Percentiles rank a stretch among this genome's conserved stretches.
Conservation (phyloP, 2,329 filamentous ascomycete species). For the Teratosphaeria viscida region DNA sequence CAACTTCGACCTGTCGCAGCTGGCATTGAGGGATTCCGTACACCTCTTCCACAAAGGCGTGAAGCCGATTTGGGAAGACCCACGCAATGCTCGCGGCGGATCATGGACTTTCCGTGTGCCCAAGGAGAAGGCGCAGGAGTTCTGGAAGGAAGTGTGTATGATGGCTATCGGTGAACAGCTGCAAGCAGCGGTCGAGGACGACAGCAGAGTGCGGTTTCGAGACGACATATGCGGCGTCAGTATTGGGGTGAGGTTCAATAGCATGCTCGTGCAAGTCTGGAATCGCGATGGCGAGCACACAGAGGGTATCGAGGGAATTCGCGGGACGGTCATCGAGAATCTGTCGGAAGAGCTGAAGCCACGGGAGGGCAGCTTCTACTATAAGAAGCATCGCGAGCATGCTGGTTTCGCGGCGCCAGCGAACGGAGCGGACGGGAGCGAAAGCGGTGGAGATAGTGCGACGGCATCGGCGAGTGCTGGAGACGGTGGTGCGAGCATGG, state of each 20-base stretch:
- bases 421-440: neutral
- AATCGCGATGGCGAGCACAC: conserved; percentile 78
- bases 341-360: conserved; percentile 64
- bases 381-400: conserved; percentile 83
- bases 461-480: neutral
- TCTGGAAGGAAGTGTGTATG: conserved; percentile 73
- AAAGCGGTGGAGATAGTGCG: neutral
- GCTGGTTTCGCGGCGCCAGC: conserved; percentile 45
- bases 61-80: conserved; percentile 76
- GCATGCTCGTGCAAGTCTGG: conserved; percentile 82
- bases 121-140: conserved; percentile 59
- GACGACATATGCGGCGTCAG: conserved; percentile 82
- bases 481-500: neutral
- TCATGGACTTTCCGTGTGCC: conserved; percentile 88
- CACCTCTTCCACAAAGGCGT: conserved; percentile 76
- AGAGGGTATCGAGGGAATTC: conserved; percentile 64
- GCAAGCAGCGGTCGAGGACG: conserved; percentile 57
- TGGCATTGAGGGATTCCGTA: conserved; percentile 55
- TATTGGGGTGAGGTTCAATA: conserved; percentile 79
- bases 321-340: conserved; percentile 61
- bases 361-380: conserved; percentile 53
- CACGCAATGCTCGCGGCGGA: conserved; percentile 74
- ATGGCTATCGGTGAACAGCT: conserved; percentile 75
- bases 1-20: conserved; percentile 66
- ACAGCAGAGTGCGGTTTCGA: conserved; percentile 45